These are phyloP conservation scores for Colletotrichum limetticola DNA, from an alignment of 2,329 filamentous ascomycete genomes.

Conservation along the genomic window DNA sequence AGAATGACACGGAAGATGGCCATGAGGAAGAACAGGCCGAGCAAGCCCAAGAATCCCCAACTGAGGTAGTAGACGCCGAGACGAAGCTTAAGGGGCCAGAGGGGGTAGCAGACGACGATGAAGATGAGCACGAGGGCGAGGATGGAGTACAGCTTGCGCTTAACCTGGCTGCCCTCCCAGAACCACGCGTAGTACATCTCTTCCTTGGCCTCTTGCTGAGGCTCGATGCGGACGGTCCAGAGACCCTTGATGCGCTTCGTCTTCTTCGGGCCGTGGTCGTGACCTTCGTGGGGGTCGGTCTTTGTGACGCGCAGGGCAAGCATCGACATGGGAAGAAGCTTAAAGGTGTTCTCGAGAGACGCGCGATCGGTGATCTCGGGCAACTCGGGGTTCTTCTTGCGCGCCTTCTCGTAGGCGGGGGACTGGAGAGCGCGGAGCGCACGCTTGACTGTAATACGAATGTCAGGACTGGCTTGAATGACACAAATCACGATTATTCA, in stretches of 20 bases:
- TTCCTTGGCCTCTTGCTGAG: slow-evolving; percentile 89
- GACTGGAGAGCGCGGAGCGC: slow-evolving; percentile 91
- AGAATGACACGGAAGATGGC: slow-evolving; percentile 95
- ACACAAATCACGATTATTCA: not conserved
- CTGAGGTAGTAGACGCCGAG: slow-evolving; percentile 97
- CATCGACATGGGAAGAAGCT: slow-evolving; percentile 92
- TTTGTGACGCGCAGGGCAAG: slow-evolving; percentile 92
- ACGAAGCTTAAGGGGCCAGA: slow-evolving; percentile 92
- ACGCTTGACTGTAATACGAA: slow-evolving; percentile 79
- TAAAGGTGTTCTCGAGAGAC: slow-evolving; percentile 92
- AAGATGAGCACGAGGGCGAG: slow-evolving; percentile 88
- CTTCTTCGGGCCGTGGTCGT: slow-evolving; percentile 77
- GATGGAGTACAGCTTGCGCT: slow-evolving; percentile 89
- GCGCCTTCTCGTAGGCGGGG: slow-evolving; percentile 88
- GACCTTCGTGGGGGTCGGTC: slow-evolving; percentile 79
- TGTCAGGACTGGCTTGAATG: not conserved
- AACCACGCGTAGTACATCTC: slow-evolving; percentile 97
- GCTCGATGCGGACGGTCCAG: slow-evolving; percentile 95
- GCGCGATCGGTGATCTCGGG: slow-evolving; percentile 89
- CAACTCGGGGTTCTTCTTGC: slow-evolving; percentile 88
- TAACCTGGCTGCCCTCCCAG: slow-evolving; percentile 93
- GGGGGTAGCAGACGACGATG: slow-evolving; percentile 90
- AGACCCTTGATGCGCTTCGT: slow-evolving; percentile 93
- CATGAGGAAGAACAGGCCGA: slow-evolving; percentile 97
- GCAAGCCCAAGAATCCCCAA: slow-evolving; percentile 89